These are phyloP conservation scores for Linnemannia exigua DNA, from an alignment of 192 early-diverging fungal species.

Conservation along the genomic window DNA sequence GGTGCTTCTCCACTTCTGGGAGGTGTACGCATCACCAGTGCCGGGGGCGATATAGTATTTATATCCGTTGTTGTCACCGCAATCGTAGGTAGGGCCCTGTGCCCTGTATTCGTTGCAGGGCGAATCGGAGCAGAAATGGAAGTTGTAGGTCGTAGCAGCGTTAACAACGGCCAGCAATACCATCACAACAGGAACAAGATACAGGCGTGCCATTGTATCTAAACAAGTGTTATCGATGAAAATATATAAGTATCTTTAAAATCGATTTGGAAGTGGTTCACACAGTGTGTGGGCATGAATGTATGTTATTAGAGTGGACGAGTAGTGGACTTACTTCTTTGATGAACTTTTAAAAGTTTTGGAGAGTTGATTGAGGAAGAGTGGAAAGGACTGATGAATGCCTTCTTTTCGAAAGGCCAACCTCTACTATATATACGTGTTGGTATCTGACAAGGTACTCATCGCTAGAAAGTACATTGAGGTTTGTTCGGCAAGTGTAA, in stretches of 20 bases:
- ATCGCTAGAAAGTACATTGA: no score
- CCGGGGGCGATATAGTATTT: conserved; percentile 27
- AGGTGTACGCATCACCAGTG: conserved; percentile 28
- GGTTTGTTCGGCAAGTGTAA: no score
- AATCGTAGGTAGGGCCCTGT: conserved; percentile 22
- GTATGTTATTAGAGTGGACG: conserved; percentile 13
- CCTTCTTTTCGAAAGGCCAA: conserved; percentile 6
- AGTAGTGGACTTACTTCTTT: conserved; percentile 17
- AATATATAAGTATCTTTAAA: conserved; percentile 15
- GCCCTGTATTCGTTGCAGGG: conserved; percentile 13
- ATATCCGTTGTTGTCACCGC: conserved; percentile 19
- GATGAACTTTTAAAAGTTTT: conserved; percentile 2
- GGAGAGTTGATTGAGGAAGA: conserved; percentile 24
- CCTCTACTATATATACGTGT: no score
- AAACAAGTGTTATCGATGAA: conserved; percentile 15
- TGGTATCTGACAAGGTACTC: no score
- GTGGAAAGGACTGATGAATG: conserved; percentile 18
- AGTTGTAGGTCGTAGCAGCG: conserved; percentile 29
- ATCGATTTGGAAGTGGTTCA: conserved; percentile 23
- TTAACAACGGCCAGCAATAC: conserved; percentile 20
- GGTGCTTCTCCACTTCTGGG: conserved; percentile 30
- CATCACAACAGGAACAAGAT: conserved; percentile 11
- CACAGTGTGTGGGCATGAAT: conserved; percentile 12
- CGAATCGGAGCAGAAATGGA: conserved; percentile 28
- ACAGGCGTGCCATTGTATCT: conserved; percentile 25